phyloP scores from a whole-genome alignment of 495 filamentous ascomycete species.

The Podospora pseudoanserina region DNA sequence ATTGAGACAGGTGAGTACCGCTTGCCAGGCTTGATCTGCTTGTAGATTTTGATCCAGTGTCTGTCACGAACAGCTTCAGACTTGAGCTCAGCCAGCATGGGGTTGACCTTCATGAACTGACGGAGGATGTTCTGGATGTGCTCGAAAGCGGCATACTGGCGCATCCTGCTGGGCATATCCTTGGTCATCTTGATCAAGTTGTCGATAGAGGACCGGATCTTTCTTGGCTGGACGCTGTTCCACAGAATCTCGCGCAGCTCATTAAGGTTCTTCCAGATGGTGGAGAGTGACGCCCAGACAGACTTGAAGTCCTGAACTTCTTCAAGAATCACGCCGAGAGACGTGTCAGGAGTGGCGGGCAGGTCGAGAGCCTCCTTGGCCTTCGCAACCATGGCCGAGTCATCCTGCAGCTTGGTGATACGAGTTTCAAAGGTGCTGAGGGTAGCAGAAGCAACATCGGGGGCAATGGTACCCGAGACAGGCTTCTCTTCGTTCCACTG shows the following conservation, averaged over 20 bases:
- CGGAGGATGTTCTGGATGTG: slow-evolving; percentile 92
- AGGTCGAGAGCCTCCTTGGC: slow-evolving; percentile 96
- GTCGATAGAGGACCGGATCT: slow-evolving; percentile 83
- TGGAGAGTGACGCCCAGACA: slow-evolving; percentile 90
- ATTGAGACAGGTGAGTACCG: slow-evolving; percentile 89
- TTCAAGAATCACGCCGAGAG: slow-evolving; percentile 76
- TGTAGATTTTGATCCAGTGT: slow-evolving; percentile 97
- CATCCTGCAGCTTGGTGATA: slow-evolving; percentile 74
- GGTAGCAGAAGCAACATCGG: slow-evolving; percentile 76
- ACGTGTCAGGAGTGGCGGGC: slow-evolving; percentile 69
- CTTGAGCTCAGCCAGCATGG: slow-evolving; percentile 83
- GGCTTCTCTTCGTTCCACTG: slow-evolving; percentile 97
- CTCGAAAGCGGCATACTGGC: slow-evolving; percentile 98
- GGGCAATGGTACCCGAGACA: slow-evolving; percentile 87
- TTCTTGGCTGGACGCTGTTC: slow-evolving; percentile 89
- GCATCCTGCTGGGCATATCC: slow-evolving; percentile 98
- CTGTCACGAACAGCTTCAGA: slow-evolving; percentile 94
- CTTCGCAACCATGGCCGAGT: slow-evolving; percentile 90
- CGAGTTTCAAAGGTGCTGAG: slow-evolving; percentile 75
- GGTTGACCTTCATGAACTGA: slow-evolving; percentile 82
- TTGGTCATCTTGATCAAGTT: slow-evolving; percentile 95
- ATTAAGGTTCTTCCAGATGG: slow-evolving; percentile 94
- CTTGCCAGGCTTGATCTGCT: slow-evolving; percentile 82
- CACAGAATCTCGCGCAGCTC: slow-evolving; percentile 88
- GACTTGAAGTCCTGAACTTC: slow-evolving; percentile 99